Percentiles rank a stretch among this genome's conserved stretches.
These are phyloP conservation scores for Apostasia shenzhenica DNA, from an alignment of 106 monocot species.

Conservation along the genomic window DNA sequence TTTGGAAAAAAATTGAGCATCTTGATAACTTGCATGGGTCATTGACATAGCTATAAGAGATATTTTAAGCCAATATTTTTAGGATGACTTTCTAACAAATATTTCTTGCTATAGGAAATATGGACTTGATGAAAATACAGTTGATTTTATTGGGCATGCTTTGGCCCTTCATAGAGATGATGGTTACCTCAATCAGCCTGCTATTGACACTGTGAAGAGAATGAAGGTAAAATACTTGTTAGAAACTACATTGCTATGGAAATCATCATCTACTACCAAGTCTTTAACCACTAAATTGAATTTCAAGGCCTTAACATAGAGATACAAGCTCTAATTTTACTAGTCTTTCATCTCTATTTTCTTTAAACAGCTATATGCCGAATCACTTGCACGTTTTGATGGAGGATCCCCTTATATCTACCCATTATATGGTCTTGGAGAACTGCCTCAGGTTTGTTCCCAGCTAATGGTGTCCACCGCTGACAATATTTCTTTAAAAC, in stretches of 20 bases:
- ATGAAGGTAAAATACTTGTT: constrained; percentile 55
- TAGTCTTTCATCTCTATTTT: background rate
- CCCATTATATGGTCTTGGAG: constrained; percentile 73
- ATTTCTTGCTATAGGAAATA: constrained; percentile 46
- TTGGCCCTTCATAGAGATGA: constrained; percentile 80
- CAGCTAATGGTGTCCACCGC: background rate
- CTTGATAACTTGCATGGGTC: too few species aligned
- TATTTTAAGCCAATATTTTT: too few species aligned
- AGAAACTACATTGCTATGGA: too few species aligned
- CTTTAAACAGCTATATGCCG: constrained; percentile 64
- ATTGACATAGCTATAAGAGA: too few species aligned
- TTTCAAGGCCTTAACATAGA: too few species aligned
- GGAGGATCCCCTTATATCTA: constrained; percentile 88
- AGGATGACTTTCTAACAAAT: too few species aligned
- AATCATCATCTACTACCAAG: too few species aligned
- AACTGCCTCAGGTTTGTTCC: constrained; percentile 76
- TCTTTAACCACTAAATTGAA: too few species aligned
- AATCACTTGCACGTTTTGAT: constrained; percentile 77
- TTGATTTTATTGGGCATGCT: constrained; percentile 85
- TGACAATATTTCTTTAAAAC: background rate
- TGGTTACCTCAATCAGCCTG: constrained; percentile 67
- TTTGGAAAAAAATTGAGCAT: too few species aligned
- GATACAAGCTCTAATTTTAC: too few species aligned
- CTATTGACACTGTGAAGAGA: constrained; percentile 57
- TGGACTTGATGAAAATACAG: constrained; percentile 73